Evolutionary conservation across 805 yeast species (phyloP).

Genomic region (Starmerella bombicola): DNA sequence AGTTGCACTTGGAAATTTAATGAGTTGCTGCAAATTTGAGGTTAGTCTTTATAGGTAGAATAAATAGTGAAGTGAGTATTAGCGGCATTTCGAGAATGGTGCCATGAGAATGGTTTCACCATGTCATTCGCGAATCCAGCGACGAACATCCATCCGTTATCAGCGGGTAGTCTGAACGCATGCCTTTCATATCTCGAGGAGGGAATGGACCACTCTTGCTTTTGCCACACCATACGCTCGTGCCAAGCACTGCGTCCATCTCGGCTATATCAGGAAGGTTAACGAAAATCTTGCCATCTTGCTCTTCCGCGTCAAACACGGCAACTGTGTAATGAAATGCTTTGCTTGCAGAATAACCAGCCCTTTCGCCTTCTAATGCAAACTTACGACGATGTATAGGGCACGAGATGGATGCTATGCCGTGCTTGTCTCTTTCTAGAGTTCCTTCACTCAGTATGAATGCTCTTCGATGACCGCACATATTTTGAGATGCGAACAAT

Average conservation of each 20-base stretch:
- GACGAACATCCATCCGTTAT: too few relatives aligned
- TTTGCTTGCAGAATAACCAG: slow-evolving; percentile 28
- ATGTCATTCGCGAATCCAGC: too few relatives aligned
- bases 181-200: too few relatives aligned
- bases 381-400: slow-evolving; percentile 32
- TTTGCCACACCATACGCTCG: slow-evolving; percentile 30
- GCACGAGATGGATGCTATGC: slow-evolving; percentile 29
- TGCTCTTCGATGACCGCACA: slow-evolving; percentile 34
- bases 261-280: slow-evolving; percentile 29
- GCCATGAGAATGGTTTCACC: too few relatives aligned
- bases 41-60: too few relatives aligned
- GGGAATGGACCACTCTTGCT: too few relatives aligned
- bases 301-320: slow-evolving; percentile 30
- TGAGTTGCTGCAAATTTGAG: too few relatives aligned
- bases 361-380: slow-evolving; percentile 22
- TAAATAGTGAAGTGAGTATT: too few relatives aligned
- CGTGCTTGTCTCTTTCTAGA: slow-evolving; percentile 27
- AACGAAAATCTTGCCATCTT: slow-evolving; percentile 26
- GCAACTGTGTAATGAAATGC: slow-evolving; percentile 29
- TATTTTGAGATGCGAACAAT: slow-evolving; percentile 31
- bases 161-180: too few relatives aligned
- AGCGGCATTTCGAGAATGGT: too few relatives aligned
- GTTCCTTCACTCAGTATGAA: slow-evolving; percentile 32
- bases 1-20: too few relatives aligned
- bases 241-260: slow-evolving; percentile 30